Conservation (phyloP, 257 asterid genomes). For the Solanum stenotomum region DNA sequence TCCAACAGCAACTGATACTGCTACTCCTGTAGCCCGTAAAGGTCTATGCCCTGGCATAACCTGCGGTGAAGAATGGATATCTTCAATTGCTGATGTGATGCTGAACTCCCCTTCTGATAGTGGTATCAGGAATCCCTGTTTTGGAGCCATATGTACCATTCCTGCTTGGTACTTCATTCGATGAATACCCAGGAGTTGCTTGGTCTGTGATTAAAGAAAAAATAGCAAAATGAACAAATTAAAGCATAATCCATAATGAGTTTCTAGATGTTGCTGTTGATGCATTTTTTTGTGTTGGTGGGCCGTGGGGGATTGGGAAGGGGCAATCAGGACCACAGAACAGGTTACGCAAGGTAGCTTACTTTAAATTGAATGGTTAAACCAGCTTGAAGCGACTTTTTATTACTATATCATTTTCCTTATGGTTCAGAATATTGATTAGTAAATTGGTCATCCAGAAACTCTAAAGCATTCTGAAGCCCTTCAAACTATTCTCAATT, state of each 20-base stretch:
- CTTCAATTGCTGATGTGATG: constrained; percentile 76
- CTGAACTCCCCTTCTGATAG: constrained; percentile 83
- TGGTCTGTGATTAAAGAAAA: constrained; percentile 39
- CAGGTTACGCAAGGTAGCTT: background rate
- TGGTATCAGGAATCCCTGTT: constrained; percentile 63
- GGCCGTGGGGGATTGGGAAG: background rate
- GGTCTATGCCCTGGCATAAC: constrained; percentile 68
- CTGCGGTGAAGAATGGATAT: constrained; percentile 45
- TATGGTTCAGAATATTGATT: background rate
- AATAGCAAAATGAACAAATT: background rate
- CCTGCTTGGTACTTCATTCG: constrained; percentile 50
- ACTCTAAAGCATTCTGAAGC: background rate
- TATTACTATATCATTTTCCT: background rate
- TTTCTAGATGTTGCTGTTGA: background rate
- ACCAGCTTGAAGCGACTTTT: background rate
- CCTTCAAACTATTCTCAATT: background rate
- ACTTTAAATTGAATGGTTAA: background rate
- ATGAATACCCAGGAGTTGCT: constrained; percentile 55
- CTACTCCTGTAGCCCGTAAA: constrained; percentile 69
- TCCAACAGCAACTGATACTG: constrained; percentile 86
- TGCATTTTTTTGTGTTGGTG: background rate
- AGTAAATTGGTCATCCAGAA: background rate
- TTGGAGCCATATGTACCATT: constrained; percentile 37
- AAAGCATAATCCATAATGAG: background rate
- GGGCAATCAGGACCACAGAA: background rate